Conservation (phyloP, 2,329 filamentous ascomycete species). For the Tolypocladium cylindrosporum region DNA sequence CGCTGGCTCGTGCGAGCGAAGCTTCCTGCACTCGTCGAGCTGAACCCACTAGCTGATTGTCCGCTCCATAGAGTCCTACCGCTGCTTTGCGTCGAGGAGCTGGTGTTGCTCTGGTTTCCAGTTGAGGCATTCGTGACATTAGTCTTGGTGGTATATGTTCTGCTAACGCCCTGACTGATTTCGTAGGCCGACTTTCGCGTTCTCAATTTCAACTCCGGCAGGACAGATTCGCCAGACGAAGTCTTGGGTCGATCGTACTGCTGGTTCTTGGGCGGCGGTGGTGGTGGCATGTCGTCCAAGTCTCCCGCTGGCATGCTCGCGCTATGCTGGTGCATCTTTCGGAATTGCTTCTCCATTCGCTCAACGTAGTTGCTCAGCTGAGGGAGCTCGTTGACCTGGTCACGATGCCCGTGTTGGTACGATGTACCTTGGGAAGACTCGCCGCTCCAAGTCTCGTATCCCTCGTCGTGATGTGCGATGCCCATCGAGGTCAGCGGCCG, state of each 20-base stretch:
- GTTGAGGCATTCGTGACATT: conserved; percentile 71
- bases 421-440: conserved; percentile 40
- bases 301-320: conserved; percentile 26
- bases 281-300: conserved; percentile 44
- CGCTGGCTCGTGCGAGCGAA: conserved; percentile 66
- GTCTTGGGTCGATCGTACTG: conserved; percentile 48
- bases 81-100: conserved; percentile 67
- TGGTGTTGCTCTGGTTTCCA: conserved; percentile 61
- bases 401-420: conserved; percentile 27
- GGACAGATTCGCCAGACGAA: conserved; percentile 35
- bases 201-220: conserved; percentile 38
- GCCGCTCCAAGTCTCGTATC: conserved; percentile 49
- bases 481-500: conserved; percentile 66
- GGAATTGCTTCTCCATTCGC: conserved; percentile 78
- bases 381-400: conserved; percentile 48
- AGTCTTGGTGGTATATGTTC: conserved; percentile 84
- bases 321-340: conserved; percentile 57
- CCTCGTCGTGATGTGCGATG: conserved; percentile 50
- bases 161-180: conserved; percentile 57
- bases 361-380: conserved; percentile 80
- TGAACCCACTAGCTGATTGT: conserved; percentile 79
- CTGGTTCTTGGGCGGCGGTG: conserved; percentile 50
- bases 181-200: conserved; percentile 72
- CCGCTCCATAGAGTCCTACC: conserved; percentile 90
- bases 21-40: conserved; percentile 90